Conservation (phyloP, 75 land plant genomes). For the Pseudotsuga menziesii region DNA sequence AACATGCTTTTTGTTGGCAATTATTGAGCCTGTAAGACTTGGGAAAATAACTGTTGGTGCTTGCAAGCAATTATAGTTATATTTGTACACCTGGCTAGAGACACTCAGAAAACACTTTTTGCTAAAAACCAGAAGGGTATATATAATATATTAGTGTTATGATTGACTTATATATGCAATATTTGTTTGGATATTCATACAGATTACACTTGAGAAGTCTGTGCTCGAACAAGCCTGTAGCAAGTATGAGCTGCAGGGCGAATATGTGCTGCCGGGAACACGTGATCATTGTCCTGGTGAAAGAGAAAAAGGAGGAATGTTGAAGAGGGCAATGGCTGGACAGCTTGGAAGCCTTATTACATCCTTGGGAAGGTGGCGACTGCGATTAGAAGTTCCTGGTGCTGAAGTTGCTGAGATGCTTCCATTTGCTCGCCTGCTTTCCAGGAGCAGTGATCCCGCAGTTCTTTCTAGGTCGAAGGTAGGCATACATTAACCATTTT, state of each 20-base stretch:
- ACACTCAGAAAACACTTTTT: not conserved
- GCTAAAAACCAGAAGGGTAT: not conserved
- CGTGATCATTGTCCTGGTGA: constrained; percentile 53
- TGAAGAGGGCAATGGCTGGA: constrained; percentile 79
- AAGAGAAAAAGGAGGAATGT: constrained; percentile 42
- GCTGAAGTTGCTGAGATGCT: constrained; percentile 99
- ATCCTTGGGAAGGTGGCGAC: constrained; percentile 97
- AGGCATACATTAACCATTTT: constrained; percentile 43
- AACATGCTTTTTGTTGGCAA: too few species aligned
- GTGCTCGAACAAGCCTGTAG: constrained; percentile 85
- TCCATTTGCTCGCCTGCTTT: constrained; percentile 96
- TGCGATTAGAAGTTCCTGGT: constrained; percentile 93
- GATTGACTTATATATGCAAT: not conserved
- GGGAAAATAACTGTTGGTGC: not conserved
- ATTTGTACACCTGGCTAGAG: not conserved
- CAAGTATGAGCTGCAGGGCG: constrained; percentile 95
- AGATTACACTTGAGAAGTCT: constrained; percentile 93
- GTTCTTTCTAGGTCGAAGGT: constrained; percentile 98
- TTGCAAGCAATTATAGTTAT: not conserved
- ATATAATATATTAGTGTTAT: constrained; percentile 1
- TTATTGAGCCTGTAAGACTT: too few species aligned
- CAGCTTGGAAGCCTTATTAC: constrained; percentile 80
- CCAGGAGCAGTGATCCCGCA: constrained; percentile 95
- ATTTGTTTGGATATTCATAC: not conserved
- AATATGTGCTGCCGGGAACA: constrained; percentile 94